phyloP scores from a whole-genome alignment of 73 alveolate species.

The Paramecium pentaurelia region DNA sequence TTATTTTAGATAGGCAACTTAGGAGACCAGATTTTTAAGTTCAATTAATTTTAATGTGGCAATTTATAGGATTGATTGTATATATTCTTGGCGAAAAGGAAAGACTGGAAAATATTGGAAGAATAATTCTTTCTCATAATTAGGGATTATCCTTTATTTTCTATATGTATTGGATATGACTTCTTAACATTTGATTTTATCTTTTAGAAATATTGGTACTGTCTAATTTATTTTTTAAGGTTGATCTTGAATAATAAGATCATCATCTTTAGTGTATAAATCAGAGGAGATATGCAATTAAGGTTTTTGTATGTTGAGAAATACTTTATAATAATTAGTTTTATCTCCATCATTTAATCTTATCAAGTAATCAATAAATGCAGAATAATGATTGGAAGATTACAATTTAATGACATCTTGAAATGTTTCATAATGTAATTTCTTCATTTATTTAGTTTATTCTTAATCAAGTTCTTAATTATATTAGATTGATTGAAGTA shows the following conservation, averaged over 20 bases:
- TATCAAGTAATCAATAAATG: neutral
- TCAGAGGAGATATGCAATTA: neutral
- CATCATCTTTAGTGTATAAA: neutral
- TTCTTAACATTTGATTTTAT: neutral
- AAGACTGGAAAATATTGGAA: conserved; percentile 11
- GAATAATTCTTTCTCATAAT: neutral
- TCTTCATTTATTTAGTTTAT: neutral
- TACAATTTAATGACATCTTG: neutral
- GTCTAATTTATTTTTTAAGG: neutral
- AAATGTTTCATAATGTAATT: conserved; percentile 15
- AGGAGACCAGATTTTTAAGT: neutral
- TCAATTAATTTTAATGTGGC: neutral
- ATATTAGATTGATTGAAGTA: neutral
- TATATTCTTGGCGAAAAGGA: neutral
- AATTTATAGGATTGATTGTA: neutral
- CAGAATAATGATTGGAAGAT: neutral
- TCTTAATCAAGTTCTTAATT: neutral
- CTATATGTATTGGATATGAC: neutral
- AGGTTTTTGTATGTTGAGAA: neutral
- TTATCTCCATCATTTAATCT: neutral
- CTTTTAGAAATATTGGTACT: neutral
- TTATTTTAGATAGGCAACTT: neutral
- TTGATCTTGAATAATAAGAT: neutral
- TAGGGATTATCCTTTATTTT: neutral
- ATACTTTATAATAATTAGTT: neutral